Conservation (phyloP, 257 asterid genomes). For the Scutellaria baicalensis region DNA sequence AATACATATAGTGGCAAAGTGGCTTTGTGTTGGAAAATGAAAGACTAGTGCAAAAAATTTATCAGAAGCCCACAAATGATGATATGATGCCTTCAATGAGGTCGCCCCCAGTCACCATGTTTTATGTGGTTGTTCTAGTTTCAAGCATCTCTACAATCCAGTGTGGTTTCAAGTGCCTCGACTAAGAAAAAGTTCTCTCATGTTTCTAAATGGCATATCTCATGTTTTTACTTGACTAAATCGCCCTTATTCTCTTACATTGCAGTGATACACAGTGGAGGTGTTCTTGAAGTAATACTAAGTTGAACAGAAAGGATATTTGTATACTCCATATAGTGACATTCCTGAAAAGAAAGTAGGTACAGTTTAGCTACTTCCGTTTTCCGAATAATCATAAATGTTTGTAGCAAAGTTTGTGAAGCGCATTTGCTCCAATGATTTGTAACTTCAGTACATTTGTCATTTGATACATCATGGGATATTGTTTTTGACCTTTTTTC, state of each 20-base stretch:
- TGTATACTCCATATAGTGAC: not conserved
- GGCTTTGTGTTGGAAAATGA: not conserved
- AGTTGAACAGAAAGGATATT: constrained; percentile 7
- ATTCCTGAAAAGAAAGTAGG: not conserved
- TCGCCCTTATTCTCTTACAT: not conserved
- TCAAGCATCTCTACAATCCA: not conserved
- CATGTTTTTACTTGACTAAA: not conserved
- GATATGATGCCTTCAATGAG: not conserved
- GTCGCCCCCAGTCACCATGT: not conserved
- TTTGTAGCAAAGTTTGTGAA: not conserved
- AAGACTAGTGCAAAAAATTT: not conserved
- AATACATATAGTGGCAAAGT: not conserved
- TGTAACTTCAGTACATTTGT: not conserved
- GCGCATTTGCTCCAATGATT: not conserved
- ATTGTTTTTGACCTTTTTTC: not conserved
- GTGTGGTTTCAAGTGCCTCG: not conserved
- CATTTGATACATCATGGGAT: not conserved
- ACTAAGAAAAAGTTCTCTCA: not conserved
- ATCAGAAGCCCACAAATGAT: not conserved
- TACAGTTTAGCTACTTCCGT: not conserved
- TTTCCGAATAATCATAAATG: not conserved
- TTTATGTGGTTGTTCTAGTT: not conserved
- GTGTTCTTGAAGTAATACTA: not conserved
- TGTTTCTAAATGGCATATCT: not conserved
- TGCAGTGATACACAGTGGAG: constrained; percentile 9